Base-by-base conservation (phyloP, 768 basidiomycete genomes). In the Coprinopsis sp. region DNA sequence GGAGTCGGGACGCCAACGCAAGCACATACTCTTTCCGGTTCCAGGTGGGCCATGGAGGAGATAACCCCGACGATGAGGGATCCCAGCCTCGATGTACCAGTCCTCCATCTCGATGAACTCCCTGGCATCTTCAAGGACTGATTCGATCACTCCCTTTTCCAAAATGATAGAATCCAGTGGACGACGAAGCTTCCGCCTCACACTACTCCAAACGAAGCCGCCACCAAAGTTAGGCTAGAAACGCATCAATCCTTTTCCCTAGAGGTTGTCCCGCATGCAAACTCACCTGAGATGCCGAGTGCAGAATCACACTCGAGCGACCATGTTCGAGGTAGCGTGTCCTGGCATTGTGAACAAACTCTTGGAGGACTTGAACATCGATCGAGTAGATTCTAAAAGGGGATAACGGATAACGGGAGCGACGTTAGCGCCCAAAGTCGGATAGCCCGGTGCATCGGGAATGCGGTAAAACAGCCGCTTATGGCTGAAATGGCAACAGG, bases 21-120 rank as follows among this genome's bases (percentile, higher is more conserved):
- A 33, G 44, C 14, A 59, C 68, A 48, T 34, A 79, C 77, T 80
- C 61, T 81, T 82, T 6, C 79, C 80, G 5, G 77, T 79, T 14
- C 79, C 79, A n/a, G 79, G 78, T 16, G 76, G 77, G 0, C 81
- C 81, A 58, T 77, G 65, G 4, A 82, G 61, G 14, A 81, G 62
- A 49, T 78, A 81, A 0, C 81, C 81, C 22, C 79, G 64, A 6
- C 76, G 66, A 51, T 81, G 72, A 1, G 80, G 79, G 37, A 81
- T 81, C 0, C 81, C 79, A 0, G 75, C 73, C 31, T 72, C 67
- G 28, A 63, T 50, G 52, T 81, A 82, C 81, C 81, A 82, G n/a
- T 72, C 64, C 48, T 80, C 77, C 6, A 70, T 65, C 16, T 64
- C 61, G 16, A 81, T 54, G 51, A 81, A 82, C 44, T 81, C 78